Conservation (phyloP, 495 filamentous ascomycete genomes). For the Penicillium ochrochloron region DNA sequence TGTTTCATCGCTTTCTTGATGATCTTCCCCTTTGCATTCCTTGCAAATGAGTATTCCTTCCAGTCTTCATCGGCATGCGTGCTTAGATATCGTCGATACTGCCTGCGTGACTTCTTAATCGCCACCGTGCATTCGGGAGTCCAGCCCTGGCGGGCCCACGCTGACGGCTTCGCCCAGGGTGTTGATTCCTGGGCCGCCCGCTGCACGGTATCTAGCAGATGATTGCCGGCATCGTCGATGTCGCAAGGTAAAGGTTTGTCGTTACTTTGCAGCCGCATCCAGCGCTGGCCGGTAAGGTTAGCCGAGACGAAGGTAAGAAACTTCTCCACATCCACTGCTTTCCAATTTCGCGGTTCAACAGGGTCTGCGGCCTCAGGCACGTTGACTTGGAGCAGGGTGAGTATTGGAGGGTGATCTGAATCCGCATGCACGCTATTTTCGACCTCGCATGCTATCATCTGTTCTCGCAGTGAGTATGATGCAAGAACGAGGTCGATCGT, state of each 20-base stretch:
- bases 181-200: too few species aligned
- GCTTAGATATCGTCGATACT: too few species aligned
- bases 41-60: too few species aligned
- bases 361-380: neutral
- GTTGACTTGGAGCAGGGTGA: neutral
- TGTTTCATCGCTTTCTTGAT: too few species aligned
- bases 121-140: too few species aligned
- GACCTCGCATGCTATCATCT: slow-evolving; percentile 7
- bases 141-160: too few species aligned
- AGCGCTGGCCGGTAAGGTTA: neutral
- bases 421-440: slow-evolving; percentile 2
- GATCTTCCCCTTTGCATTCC: too few species aligned
- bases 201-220: too few species aligned
- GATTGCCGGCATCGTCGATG: neutral
- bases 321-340: neutral
- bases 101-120: too few species aligned
- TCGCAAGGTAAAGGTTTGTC: too few species aligned
- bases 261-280: neutral
- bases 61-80: too few species aligned
- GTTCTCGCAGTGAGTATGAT: neutral
- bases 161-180: too few species aligned
- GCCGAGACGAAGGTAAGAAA: neutral
- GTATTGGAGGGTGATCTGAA: slow-evolving; percentile 20
- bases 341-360: neutral
- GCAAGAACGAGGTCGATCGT: neutral